phyloP scores from a whole-genome alignment of 352 stramenopile genomes.

The Phytophthora megakarya region DNA sequence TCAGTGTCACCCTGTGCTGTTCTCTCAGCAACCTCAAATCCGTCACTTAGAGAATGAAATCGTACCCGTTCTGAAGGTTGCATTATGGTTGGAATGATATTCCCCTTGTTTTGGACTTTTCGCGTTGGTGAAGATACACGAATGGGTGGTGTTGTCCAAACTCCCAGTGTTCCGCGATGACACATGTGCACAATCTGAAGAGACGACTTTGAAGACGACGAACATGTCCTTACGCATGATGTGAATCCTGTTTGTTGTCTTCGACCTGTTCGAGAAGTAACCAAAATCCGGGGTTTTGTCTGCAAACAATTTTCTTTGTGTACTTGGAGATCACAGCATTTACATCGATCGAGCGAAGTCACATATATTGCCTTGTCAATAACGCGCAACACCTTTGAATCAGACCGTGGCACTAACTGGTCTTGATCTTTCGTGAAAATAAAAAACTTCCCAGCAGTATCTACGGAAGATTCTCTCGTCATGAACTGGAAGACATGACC shows the following conservation, averaged over 20 bases:
- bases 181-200: constrained; percentile 67
- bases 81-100: constrained; percentile 21
- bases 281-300: background rate
- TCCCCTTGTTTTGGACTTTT: constrained; percentile 7
- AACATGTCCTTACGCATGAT: constrained; percentile 39
- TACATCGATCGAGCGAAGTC: constrained; percentile 57
- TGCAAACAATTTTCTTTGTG: constrained; percentile 19
- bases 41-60: constrained; percentile 37
- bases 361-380: constrained; percentile 64
- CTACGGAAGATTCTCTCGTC: constrained; percentile 27
- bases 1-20: constrained; percentile 3
- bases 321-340: constrained; percentile 44
- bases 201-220: background rate
- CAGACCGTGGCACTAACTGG: constrained; percentile 78
- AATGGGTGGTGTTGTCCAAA: constrained; percentile 49
- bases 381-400: constrained; percentile 57
- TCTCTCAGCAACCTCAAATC: constrained; percentile 28
- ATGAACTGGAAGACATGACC: constrained; percentile 72
- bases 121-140: constrained; percentile 12
- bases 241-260: constrained; percentile 49
- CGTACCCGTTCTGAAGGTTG: constrained; percentile 12
- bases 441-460: constrained; percentile 60
- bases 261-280: constrained; percentile 13
- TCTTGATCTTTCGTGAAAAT: constrained; percentile 87
- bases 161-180: constrained; percentile 50